Conservation (phyloP, 2,329 filamentous ascomycete genomes). For the Aquanectria penicillioides region DNA sequence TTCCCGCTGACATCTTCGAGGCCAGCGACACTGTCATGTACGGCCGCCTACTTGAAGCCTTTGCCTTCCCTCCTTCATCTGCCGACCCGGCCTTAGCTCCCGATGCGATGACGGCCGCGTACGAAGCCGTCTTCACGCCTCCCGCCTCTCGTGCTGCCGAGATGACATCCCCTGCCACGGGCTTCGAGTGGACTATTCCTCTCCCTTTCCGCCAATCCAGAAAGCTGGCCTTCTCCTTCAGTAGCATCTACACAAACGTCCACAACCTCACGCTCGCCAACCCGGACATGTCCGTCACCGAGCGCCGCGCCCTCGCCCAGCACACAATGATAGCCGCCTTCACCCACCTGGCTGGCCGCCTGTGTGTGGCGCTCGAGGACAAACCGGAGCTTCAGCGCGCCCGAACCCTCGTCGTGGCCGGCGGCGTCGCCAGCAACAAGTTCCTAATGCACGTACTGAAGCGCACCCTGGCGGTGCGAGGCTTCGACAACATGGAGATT, state of each 20-base stretch:
- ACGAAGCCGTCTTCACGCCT: conserved; percentile 64
- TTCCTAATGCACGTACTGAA: conserved; percentile 77
- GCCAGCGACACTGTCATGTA: conserved; percentile 76
- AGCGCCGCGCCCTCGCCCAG: conserved; percentile 75
- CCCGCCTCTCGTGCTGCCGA: conserved; percentile 69
- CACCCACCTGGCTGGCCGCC: conserved; percentile 83
- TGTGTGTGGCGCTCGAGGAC: conserved; percentile 71
- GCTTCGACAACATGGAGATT: conserved; percentile 69
- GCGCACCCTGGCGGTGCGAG: conserved; percentile 69
- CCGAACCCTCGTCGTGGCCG: conserved; percentile 80
- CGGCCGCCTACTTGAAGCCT: conserved; percentile 80
- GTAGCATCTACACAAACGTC: conserved; percentile 68
- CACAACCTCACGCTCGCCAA: conserved; percentile 54
- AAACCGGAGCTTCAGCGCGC: conserved; percentile 48
- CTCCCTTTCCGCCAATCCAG: conserved; percentile 71
- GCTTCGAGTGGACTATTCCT: conserved; percentile 70
- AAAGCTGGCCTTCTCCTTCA: conserved; percentile 77
- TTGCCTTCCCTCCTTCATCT: conserved; percentile 70
- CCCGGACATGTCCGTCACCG: conserved; percentile 59
- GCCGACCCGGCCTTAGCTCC: conserved; percentile 23
- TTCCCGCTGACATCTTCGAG: conserved; percentile 70
- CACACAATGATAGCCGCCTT: conserved; percentile 84
- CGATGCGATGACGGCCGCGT: conserved; percentile 19
- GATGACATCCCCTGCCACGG: conserved; percentile 53
- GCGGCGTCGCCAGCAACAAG: conserved; percentile 88